Percentiles rank a stretch among this genome's conserved stretches.
phyloP scores from a whole-genome alignment of 2,329 filamentous ascomycete species.

The Colletotrichum melonis region DNA sequence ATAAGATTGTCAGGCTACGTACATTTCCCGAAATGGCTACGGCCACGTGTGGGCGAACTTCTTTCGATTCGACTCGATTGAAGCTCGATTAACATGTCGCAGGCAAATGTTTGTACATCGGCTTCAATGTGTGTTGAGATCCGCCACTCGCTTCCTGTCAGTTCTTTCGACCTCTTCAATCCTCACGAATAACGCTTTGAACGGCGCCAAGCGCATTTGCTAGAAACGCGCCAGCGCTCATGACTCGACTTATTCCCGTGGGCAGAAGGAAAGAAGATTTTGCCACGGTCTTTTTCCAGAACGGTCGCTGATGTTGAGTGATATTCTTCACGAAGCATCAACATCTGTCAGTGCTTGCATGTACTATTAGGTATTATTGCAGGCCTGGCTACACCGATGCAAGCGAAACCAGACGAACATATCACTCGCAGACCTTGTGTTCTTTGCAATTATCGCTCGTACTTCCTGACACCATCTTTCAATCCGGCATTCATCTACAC shows the following conservation, averaged over 20 bases:
- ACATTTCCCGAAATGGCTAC: background rate
- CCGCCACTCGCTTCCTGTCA: background rate
- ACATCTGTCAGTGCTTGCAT: background rate
- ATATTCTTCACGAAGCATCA: background rate
- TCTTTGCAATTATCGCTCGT: background rate
- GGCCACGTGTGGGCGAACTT: background rate
- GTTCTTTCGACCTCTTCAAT: background rate
- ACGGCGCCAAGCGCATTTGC: background rate
- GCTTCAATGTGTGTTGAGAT: background rate
- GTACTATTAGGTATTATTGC: background rate
- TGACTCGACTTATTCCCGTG: background rate
- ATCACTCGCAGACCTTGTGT: background rate
- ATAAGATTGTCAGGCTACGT: background rate
- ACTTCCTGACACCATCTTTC: background rate
- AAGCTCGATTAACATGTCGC: background rate
- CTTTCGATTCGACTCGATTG: background rate
- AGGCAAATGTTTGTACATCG: background rate
- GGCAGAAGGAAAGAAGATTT: background rate
- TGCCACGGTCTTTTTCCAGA: background rate
- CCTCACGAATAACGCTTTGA: background rate
- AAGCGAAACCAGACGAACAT: background rate
- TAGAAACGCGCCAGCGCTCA: background rate
- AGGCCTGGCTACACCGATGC: background rate
- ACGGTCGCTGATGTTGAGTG: background rate
- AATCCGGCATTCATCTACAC: background rate